A percentile compares a stretch with the other conserved stretches of the same genome.
These are phyloP conservation scores for Nephelium lappaceum DNA, from an alignment of 345 rosid genomes.

Conservation along the genomic window DNA sequence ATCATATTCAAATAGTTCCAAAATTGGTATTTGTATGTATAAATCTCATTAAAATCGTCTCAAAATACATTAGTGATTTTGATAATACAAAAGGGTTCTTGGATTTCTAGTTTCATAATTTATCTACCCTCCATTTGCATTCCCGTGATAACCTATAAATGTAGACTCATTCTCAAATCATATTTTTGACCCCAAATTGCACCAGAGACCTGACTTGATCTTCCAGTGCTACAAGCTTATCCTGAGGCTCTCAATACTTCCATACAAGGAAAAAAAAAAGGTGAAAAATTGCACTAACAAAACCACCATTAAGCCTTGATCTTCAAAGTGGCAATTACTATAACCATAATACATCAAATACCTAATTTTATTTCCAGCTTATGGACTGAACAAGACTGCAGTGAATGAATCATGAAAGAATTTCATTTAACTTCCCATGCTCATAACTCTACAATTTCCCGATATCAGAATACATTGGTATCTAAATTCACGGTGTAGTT, in stretches of 20 bases:
- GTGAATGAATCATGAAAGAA: slow-evolving; percentile 40
- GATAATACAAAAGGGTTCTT: too few relatives aligned
- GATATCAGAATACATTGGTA: slow-evolving; percentile 35
- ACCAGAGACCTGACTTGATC: neutral
- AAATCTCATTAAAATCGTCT: too few relatives aligned
- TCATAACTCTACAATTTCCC: slow-evolving; percentile 61
- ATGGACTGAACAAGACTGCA: neutral
- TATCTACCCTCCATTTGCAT: neutral
- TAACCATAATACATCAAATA: neutral
- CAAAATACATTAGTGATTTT: too few relatives aligned
- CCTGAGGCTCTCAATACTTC: neutral
- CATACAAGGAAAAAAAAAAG: too few relatives aligned
- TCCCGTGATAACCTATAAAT: neutral
- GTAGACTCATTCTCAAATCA: neutral
- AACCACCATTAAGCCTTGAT: neutral
- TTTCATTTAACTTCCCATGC: slow-evolving; percentile 48
- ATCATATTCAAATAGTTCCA: too few relatives aligned
- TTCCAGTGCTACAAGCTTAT: neutral
- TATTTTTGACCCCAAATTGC: too few relatives aligned
- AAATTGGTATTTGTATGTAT: too few relatives aligned
- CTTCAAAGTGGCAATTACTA: neutral
- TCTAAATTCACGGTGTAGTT: slow-evolving; percentile 41
- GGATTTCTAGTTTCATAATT: too few relatives aligned
- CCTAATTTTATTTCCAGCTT: neutral
- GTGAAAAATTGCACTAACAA: neutral